Base-by-base conservation (phyloP, 805 yeast genomes). In the Hanseniaspora nectarophila region DNA sequence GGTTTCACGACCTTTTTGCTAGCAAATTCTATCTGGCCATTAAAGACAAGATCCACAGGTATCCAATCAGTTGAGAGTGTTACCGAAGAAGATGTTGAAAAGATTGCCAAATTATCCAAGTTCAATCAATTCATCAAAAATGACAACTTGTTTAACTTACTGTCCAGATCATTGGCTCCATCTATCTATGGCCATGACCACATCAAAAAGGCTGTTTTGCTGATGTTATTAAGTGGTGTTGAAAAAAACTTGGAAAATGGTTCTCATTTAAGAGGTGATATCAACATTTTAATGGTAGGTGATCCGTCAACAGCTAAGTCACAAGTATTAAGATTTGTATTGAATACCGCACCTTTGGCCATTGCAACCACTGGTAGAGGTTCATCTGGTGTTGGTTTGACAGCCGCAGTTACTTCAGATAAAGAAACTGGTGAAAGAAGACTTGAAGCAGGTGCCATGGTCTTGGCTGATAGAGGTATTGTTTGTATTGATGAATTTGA, bases 391-490 rank as follows among this genome's bases (percentile, higher is more conserved):
- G 98, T 92, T 43, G 98, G 98, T 86, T 76, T 92, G 62, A 92
- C 98, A 0, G 98, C 98, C 18, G 98, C 98, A 0, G 98, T 92
- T 2, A 89, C 97, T 6, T 77, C 89, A 1, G 98, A 92, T 67
- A 83, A 82, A 61, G 98, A 92, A 67, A 92, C 98, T 0, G 97
- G 97, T 55, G 98, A 92, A 69, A 76, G 97, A 61, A 77, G 95
- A 60, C 72, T 92, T 58, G 98, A 92, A 69, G 98, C 97, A 1
- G 98, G 98, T 74, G 98, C 98, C 3, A 90, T 92, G 97, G 98
- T 92, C 35, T 73, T 92, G 56, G 98, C 97, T 12, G 98, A 92
- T 68, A 74, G 97, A 58, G 98, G 98, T 57, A 76, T 92, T 54
- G 97, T 92, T 39, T 92, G 98, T 76, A 94, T 92, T 61, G 98